These are phyloP conservation scores for Sarocladiaceae sp. DNA, from an alignment of 2,329 filamentous ascomycete genomes.

Conservation along the genomic window DNA sequence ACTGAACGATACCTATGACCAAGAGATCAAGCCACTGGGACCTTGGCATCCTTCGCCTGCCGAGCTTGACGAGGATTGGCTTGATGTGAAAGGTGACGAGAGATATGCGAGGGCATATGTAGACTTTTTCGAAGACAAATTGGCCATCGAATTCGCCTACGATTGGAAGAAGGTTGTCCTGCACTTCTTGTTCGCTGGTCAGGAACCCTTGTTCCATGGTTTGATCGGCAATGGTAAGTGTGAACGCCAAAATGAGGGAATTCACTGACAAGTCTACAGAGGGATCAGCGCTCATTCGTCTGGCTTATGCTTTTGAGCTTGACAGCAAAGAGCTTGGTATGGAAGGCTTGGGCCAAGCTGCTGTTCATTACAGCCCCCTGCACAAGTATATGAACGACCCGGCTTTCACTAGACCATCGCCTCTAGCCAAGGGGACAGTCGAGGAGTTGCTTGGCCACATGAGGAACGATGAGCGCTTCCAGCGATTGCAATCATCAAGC, in stretches of 20 bases:
- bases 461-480: constrained; percentile 62
- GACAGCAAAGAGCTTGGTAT: constrained; percentile 81
- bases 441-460: constrained; percentile 70
- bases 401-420: constrained; percentile 62
- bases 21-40: constrained; percentile 66
- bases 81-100: constrained; percentile 73
- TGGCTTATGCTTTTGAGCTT: constrained; percentile 91
- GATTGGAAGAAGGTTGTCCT: constrained; percentile 77
- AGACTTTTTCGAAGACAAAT: constrained; percentile 92
- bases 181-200: constrained; percentile 70
- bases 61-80: constrained; percentile 82
- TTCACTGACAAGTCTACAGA: constrained; percentile 45
- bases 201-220: constrained; percentile 75
- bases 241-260: not conserved
- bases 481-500: not conserved
- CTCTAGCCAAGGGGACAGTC: constrained; percentile 57
- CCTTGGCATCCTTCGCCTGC: constrained; percentile 80
- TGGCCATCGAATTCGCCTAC: constrained; percentile 70
- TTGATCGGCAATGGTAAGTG: constrained; percentile 72
- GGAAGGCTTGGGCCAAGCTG: constrained; percentile 73
- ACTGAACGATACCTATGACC: constrained; percentile 77
- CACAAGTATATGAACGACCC: constrained; percentile 69
- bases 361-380: constrained; percentile 53
- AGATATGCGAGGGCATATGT: constrained; percentile 86
- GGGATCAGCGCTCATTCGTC: constrained; percentile 87